These are phyloP conservation scores for Micractinium sp. DNA, from an alignment of 139 green algal species.

Conservation along the genomic window DNA sequence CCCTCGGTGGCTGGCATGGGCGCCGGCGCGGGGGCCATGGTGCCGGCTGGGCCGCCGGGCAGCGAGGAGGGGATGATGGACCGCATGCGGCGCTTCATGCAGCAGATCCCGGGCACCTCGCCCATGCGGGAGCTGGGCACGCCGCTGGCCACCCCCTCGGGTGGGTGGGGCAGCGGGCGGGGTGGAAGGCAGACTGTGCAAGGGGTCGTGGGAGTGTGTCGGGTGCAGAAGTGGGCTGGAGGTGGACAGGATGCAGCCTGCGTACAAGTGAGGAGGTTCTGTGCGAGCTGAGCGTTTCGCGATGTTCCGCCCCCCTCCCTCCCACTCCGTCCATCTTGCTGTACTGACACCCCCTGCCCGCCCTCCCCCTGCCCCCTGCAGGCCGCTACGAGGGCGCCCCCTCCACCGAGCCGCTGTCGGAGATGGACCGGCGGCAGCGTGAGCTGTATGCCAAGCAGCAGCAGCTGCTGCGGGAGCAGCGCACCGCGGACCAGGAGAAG, in stretches of 20 bases:
- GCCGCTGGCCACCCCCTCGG: slow-evolving; percentile 15
- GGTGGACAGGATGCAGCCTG: no score
- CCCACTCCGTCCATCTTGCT: background rate
- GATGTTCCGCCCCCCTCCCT: background rate
- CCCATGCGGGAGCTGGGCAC: slow-evolving; percentile 14
- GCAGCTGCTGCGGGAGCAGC: slow-evolving; percentile 86
- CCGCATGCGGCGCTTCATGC: slow-evolving; percentile 55
- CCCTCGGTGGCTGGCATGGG: no score
- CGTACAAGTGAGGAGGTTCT: background rate
- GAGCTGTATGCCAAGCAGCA: slow-evolving; percentile 89
- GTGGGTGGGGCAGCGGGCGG: background rate
- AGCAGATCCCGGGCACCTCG: slow-evolving; percentile 29
- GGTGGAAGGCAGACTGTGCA: background rate
- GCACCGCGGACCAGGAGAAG: slow-evolving; percentile 85
- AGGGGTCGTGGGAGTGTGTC: background rate
- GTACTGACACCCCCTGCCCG: no score
- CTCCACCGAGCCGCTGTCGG: slow-evolving; percentile 53
- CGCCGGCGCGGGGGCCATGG: background rate
- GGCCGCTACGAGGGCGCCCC: background rate
- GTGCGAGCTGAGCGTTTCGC: no score
- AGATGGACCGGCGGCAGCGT: slow-evolving; percentile 77
- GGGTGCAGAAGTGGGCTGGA: no score
- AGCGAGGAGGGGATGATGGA: slow-evolving; percentile 48
- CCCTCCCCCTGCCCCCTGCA: background rate
- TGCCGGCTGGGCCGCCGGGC: background rate